phyloP scores from a whole-genome alignment of 805 yeast species.

The Wickerhamomyces bisporus region DNA sequence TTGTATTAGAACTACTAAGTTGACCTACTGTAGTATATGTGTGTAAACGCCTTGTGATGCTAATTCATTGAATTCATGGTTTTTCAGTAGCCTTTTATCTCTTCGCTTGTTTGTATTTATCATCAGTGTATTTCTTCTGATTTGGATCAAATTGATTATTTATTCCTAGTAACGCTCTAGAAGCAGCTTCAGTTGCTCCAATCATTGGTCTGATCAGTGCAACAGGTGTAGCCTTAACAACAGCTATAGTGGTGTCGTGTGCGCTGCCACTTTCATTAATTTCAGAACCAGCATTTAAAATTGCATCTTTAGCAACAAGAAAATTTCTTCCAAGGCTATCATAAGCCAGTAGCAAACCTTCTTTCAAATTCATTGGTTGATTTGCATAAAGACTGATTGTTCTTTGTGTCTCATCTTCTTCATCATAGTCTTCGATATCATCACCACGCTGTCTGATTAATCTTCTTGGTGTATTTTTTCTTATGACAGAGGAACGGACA shows the following conservation, averaged over 20 bases:
- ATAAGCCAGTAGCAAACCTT: constrained; percentile 76
- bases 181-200: constrained; percentile 88
- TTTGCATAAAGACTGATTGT: constrained; percentile 72
- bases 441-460: neutral
- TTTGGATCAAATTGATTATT: constrained; percentile 74
- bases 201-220: constrained; percentile 79
- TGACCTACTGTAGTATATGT: too few relatives aligned
- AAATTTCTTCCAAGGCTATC: constrained; percentile 65
- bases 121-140: constrained; percentile 51
- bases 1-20: too few relatives aligned
- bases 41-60: too few relatives aligned
- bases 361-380: constrained; percentile 68
- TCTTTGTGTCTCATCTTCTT: constrained; percentile 29
- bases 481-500: neutral
- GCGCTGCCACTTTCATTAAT: constrained; percentile 62
- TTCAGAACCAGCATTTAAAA: constrained; percentile 54
- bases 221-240: constrained; percentile 75
- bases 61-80: too few relatives aligned
- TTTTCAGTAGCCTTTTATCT: constrained; percentile 5
- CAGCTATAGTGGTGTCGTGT: constrained; percentile 59
- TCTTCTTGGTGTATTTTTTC: constrained; percentile 1
- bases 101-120: constrained; percentile 49
- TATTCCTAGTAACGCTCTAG: constrained; percentile 77
- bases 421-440: constrained; percentile 8
- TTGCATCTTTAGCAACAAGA: constrained; percentile 56